Conservation (phyloP, 1,284 basidiomycete species). For the Irpex sp. region DNA sequence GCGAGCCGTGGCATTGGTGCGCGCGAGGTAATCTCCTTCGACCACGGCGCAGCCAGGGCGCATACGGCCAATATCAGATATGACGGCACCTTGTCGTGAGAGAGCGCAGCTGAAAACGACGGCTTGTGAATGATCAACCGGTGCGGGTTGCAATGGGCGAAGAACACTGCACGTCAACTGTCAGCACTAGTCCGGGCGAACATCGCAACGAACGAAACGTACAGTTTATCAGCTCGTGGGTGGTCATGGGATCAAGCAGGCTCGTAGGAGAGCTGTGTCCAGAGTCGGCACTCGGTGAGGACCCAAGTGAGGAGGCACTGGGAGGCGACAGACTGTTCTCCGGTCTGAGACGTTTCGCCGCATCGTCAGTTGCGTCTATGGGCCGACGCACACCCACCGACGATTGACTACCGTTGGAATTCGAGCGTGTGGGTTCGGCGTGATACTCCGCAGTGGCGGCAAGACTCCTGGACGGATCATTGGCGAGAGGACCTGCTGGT, state of each 20-base stretch:
- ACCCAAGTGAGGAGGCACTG: slow-evolving; percentile 30
- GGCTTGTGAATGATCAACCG: slow-evolving; percentile 73
- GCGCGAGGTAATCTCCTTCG: slow-evolving; percentile 58
- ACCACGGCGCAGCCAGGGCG: slow-evolving; percentile 70
- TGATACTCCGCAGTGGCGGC: background rate
- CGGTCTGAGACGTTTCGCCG: slow-evolving; percentile 18
- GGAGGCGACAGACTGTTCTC: slow-evolving; percentile 4
- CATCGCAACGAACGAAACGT: slow-evolving; percentile 28
- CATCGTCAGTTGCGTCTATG: slow-evolving; percentile 15
- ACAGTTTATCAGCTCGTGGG: slow-evolving; percentile 73
- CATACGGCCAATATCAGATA: slow-evolving; percentile 70
- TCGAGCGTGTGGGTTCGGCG: background rate
- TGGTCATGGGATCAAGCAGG: slow-evolving; percentile 55
- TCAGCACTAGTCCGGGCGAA: background rate
- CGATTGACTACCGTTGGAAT: background rate
- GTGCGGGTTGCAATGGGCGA: slow-evolving; percentile 74
- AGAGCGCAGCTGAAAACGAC: slow-evolving; percentile 61
- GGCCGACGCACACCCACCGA: slow-evolving; percentile 9
- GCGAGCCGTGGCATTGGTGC: slow-evolving; percentile 58
- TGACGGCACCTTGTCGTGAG: slow-evolving; percentile 58
- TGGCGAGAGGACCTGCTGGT: background rate
- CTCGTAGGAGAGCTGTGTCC: slow-evolving; percentile 12
- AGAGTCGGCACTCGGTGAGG: slow-evolving; percentile 32
- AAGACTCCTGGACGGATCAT: background rate
- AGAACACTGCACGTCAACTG: slow-evolving; percentile 55